Conservation (phyloP, 345 rosid species). For the Eucalyptus polyanthemos region DNA sequence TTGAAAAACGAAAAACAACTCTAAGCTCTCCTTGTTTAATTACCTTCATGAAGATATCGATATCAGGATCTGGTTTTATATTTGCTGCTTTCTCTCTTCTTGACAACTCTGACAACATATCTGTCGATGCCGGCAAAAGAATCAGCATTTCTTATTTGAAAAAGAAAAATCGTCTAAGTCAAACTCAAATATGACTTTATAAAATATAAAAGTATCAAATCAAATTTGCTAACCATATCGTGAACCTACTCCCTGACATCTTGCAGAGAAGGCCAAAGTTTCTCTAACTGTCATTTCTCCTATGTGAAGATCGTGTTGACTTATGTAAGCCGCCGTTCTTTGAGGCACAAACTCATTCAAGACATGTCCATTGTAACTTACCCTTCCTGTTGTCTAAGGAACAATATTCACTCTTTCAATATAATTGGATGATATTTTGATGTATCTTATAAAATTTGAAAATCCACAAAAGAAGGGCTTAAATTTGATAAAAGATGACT, state of each 20-base stretch:
- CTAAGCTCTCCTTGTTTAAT: neutral
- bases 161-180: neutral
- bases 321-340: conserved; percentile 47
- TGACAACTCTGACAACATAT: conserved; percentile 24
- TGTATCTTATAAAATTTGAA: neutral
- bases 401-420: neutral
- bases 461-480: neutral
- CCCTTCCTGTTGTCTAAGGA: conserved; percentile 19
- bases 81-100: conserved; percentile 33
- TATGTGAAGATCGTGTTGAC: conserved; percentile 75
- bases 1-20: neutral
- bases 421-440: neutral
- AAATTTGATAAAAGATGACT: neutral
- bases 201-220: neutral
- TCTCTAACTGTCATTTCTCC: conserved; percentile 83
- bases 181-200: neutral
- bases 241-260: conserved; percentile 72
- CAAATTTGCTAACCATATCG: conserved; percentile 32
- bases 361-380: conserved; percentile 35
- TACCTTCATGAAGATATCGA: conserved; percentile 37
- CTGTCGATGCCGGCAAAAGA: neutral
- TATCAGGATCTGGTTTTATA: conserved; percentile 25
- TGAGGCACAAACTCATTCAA: conserved; percentile 34
- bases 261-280: conserved; percentile 78
- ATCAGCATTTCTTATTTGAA: neutral